These are phyloP conservation scores for Euphorbia peplus DNA, from an alignment of 345 rosid genomes.

Conservation along the genomic window DNA sequence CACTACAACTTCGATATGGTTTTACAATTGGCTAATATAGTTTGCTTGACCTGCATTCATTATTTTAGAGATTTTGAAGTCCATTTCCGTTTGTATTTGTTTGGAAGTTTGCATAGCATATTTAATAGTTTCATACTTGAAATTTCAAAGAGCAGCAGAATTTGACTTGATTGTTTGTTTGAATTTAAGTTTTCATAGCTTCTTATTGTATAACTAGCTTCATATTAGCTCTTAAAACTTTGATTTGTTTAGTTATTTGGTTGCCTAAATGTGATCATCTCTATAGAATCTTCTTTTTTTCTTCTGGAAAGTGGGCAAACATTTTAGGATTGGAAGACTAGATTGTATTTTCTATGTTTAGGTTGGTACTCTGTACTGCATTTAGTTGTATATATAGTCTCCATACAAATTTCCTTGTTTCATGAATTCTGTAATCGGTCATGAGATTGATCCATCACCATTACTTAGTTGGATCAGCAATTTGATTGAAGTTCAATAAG, in stretches of 20 bases:
- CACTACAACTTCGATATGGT: background rate
- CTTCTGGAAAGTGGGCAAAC: background rate
- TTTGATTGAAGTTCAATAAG: background rate
- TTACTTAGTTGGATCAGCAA: background rate
- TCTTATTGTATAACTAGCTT: background rate
- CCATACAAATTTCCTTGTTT: background rate
- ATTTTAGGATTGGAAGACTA: background rate
- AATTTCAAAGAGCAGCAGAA: background rate
- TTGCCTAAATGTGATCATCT: background rate
- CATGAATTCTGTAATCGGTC: background rate
- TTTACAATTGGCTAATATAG: background rate
- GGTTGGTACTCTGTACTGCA: background rate
- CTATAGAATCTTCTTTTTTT: background rate
- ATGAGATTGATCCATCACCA: background rate
- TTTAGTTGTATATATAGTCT: background rate
- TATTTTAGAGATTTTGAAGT: background rate
- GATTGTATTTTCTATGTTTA: background rate
- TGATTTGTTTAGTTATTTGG: background rate
- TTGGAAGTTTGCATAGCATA: background rate
- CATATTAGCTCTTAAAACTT: background rate
- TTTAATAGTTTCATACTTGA: background rate
- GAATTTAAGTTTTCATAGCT: background rate
- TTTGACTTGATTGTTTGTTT: background rate
- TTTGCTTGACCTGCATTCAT: background rate
- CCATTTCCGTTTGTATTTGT: background rate